Evolutionary conservation across 2,329 filamentous ascomycete genomes (phyloP).

Genomic region (Aureobasidium vineae): DNA sequence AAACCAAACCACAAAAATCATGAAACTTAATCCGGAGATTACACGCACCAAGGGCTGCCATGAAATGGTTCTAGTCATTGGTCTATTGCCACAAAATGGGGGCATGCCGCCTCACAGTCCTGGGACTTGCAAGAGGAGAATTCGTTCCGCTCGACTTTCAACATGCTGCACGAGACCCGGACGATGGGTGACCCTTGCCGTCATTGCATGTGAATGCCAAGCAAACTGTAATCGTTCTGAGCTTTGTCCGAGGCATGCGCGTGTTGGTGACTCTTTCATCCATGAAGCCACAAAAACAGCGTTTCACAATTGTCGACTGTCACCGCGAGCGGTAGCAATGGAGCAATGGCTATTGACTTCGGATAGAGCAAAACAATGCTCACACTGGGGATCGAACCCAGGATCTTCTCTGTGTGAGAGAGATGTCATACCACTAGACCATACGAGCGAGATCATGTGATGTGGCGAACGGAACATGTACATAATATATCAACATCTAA

Average conservation of each 20-base stretch:
- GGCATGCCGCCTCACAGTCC: slow-evolving; percentile 7
- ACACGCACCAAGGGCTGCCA: slow-evolving; percentile 24
- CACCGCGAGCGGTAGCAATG: no score
- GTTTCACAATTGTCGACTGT: no score
- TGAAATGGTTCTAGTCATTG: slow-evolving; percentile 5
- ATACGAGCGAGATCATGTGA: no score
- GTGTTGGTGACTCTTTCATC: no score
- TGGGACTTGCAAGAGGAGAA: slow-evolving; percentile 4
- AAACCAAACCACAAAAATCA: slow-evolving; percentile 2
- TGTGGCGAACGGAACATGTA: no score
- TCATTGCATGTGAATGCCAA: slow-evolving; percentile 26
- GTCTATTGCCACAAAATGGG: neutral
- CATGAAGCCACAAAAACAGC: no score
- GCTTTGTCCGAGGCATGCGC: neutral
- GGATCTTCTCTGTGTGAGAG: slow-evolving; percentile 36
- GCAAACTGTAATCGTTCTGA: neutral
- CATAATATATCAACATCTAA: no score
- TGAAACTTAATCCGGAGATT: neutral
- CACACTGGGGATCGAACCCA: slow-evolving; percentile 35
- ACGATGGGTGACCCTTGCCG: neutral
- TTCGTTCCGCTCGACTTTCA: neutral
- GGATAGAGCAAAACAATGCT: slow-evolving; percentile 18
- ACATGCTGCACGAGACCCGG: slow-evolving; percentile 19
- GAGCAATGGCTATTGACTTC: no score
- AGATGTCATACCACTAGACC: slow-evolving; percentile 38